These are phyloP conservation scores for Kurtzmaniella quercitrusa DNA, from an alignment of 1,139 yeast species.

Conservation along the genomic window DNA sequence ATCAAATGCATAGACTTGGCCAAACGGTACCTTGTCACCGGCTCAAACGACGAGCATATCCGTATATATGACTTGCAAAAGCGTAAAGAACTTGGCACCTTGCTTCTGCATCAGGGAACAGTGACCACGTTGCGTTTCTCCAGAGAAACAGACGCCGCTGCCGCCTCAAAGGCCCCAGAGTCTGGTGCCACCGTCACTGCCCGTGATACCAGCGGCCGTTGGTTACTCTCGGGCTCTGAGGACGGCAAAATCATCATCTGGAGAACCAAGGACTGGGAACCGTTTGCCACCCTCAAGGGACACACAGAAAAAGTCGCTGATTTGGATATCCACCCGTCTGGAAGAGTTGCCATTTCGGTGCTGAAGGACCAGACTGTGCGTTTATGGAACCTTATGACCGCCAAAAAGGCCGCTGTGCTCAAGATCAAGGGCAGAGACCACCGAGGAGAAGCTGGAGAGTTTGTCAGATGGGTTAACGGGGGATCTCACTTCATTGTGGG, in stretches of 20 bases:
- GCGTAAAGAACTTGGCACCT: conserved; percentile 88
- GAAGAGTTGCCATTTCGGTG: conserved; percentile 85
- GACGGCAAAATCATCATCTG: conserved; percentile 89
- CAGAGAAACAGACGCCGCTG: conserved; percentile 27
- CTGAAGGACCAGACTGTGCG: conserved; percentile 80
- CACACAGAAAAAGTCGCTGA: conserved; percentile 77
- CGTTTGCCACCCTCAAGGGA: conserved; percentile 82
- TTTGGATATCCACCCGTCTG: conserved; percentile 87
- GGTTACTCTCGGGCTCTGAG: conserved; percentile 88
- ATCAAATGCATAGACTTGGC: conserved; percentile 82
- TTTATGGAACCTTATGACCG: conserved; percentile 96
- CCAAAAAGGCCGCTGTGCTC: conserved; percentile 85
- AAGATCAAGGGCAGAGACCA: conserved; percentile 67
- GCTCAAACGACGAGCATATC: conserved; percentile 94
- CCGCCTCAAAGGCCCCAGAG: conserved; percentile 3
- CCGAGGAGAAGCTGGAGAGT: conserved; percentile 61
- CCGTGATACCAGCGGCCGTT: conserved; percentile 55
- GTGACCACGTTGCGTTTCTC: conserved; percentile 75
- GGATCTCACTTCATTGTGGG: conserved; percentile 79
- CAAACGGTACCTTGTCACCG: conserved; percentile 83
- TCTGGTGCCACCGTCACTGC: not conserved
- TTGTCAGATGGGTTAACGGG: conserved; percentile 57
- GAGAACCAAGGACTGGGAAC: conserved; percentile 98
- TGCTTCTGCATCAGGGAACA: conserved; percentile 87
- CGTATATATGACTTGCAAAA: conserved; percentile 91